Evolutionary conservation across 2,329 filamentous ascomycete genomes (phyloP).

Genomic region (Ophiostoma perfectum): DNA sequence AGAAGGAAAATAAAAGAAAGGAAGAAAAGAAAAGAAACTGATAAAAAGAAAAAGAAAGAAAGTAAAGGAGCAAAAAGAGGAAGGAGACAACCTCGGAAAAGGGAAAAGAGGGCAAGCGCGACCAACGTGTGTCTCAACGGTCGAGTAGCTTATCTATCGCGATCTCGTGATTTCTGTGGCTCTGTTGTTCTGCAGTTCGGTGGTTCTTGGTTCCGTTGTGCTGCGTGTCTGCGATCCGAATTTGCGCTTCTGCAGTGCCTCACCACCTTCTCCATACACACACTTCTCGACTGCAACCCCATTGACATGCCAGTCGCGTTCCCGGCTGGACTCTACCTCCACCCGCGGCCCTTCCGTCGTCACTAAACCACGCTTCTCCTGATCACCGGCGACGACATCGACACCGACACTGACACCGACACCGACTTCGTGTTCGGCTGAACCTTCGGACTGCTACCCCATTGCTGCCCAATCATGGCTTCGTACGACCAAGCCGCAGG

Average conservation of each 20-base stretch:
- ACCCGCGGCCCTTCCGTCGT: neutral
- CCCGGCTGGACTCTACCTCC: slow-evolving; percentile 6
- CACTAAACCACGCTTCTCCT: neutral
- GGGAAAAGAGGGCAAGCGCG: neutral
- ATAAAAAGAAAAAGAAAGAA: neutral
- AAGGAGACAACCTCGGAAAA: neutral
- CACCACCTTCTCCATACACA: neutral
- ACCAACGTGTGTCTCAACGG: neutral
- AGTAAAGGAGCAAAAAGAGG: no score
- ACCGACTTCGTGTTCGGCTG: neutral
- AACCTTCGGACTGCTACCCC: neutral
- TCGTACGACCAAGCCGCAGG: neutral
- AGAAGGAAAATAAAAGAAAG: neutral
- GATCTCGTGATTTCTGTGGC: neutral
- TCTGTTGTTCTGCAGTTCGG: neutral
- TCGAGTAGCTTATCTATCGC: neutral
- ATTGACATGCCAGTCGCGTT: slow-evolving; percentile 6
- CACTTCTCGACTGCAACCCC: neutral
- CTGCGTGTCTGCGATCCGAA: neutral
- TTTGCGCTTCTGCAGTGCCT: neutral
- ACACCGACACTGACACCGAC: neutral
- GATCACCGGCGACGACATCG: neutral
- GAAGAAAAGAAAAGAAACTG: neutral
- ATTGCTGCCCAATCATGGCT: slow-evolving; percentile 9
- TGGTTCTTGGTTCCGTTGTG: neutral